A percentile compares a stretch with the other conserved stretches of the same genome.
These are phyloP conservation scores for Ceratobasidium sp. DNA, from an alignment of 1,284 basidiomycete species.

Conservation along the genomic window DNA sequence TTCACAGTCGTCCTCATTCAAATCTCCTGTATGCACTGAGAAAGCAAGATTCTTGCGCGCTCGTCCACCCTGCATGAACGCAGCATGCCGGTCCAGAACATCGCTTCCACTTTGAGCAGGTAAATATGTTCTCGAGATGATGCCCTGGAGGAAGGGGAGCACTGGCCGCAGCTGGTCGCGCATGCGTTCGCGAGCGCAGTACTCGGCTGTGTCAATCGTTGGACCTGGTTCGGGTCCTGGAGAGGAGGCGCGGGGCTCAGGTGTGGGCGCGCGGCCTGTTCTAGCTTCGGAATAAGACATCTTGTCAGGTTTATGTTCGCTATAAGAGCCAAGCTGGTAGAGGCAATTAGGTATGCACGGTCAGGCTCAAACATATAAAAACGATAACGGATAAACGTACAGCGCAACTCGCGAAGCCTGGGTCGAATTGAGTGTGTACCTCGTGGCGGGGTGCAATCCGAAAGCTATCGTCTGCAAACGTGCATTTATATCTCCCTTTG, in stretches of 20 bases:
- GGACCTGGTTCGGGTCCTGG: slow-evolving; percentile 32
- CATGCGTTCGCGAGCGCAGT: slow-evolving; percentile 32
- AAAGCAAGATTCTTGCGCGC: slow-evolving; percentile 34
- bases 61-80: slow-evolving; percentile 41
- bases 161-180: slow-evolving; percentile 41
- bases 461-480: slow-evolving; percentile 38
- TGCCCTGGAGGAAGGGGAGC: slow-evolving; percentile 38
- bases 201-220: slow-evolving; percentile 19
- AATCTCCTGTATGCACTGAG: slow-evolving; percentile 36
- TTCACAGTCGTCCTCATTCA: slow-evolving; percentile 40
- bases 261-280: slow-evolving; percentile 39
- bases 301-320: slow-evolving; percentile 6
- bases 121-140: slow-evolving; percentile 41
- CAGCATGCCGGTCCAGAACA: slow-evolving; percentile 40
- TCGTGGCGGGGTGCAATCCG: slow-evolving; percentile 25
- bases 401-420: slow-evolving; percentile 40
- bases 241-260: slow-evolving; percentile 18
- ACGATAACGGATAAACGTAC: slow-evolving; percentile 16
- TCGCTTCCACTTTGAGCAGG: slow-evolving; percentile 11
- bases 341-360: not conserved
- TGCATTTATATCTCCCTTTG: slow-evolving; percentile 37
- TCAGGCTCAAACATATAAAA: not conserved
- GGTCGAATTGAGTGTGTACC: slow-evolving; percentile 15
- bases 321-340: slow-evolving; percentile 31
- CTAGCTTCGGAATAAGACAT: slow-evolving; percentile 2